These are phyloP conservation scores for Russula vinacea DNA, from an alignment of 768 basidiomycete species.

Conservation along the genomic window DNA sequence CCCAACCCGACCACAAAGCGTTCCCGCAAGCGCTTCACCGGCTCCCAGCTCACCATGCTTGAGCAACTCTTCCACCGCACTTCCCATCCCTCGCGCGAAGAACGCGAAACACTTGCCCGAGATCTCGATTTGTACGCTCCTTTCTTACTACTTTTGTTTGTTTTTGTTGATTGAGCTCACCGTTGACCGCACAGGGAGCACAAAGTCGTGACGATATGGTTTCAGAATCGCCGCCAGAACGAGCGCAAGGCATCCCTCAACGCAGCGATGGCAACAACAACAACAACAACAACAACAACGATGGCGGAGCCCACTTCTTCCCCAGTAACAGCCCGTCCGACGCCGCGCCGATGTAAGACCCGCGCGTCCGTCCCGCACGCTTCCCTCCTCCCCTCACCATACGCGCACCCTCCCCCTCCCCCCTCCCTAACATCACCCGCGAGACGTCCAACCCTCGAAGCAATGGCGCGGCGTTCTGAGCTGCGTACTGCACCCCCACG, in stretches of 20 bases:
- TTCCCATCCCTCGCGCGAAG: slow-evolving; percentile 29
- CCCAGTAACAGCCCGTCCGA: slow-evolving; percentile 1
- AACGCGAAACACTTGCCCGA: slow-evolving; percentile 28
- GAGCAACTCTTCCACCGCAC: slow-evolving; percentile 28
- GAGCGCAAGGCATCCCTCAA: slow-evolving; percentile 27
- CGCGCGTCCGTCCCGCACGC: slow-evolving; percentile 8
- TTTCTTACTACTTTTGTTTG: background rate
- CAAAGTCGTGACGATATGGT: slow-evolving; percentile 39
- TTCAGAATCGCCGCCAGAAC: slow-evolving; percentile 39
- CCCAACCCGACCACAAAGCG: slow-evolving; percentile 15
- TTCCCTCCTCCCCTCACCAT: slow-evolving; percentile 22
- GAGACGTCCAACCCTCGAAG: slow-evolving; percentile 36
- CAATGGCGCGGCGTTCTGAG: slow-evolving; percentile 37
- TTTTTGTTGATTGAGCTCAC: background rate
- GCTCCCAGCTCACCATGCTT: slow-evolving; percentile 28
- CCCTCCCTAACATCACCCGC: slow-evolving; percentile 12
- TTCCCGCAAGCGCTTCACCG: slow-evolving; percentile 30
- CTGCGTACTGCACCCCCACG: slow-evolving; percentile 31
- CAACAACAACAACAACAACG: background rate
- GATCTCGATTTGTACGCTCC: slow-evolving; percentile 26
- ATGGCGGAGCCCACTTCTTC: background rate
- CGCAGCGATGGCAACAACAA: background rate
- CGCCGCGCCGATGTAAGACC: slow-evolving; percentile 8
- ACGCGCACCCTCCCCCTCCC: slow-evolving; percentile 10
- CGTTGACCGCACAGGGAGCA: slow-evolving; percentile 29